Base-by-base conservation (phyloP, 495 filamentous ascomycete species). In the Aspergillus nidulans region DNA sequence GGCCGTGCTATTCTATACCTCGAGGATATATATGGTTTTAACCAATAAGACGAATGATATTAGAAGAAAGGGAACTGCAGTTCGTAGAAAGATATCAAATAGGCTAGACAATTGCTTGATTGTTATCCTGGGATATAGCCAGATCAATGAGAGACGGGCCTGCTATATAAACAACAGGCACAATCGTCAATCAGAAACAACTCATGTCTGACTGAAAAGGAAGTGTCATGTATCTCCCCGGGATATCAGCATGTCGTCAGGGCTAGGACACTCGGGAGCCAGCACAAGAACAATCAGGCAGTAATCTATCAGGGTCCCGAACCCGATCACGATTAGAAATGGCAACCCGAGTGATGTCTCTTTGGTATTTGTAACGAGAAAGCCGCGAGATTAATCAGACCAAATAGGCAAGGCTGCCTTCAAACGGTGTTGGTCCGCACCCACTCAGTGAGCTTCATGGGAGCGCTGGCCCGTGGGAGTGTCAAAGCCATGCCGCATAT, bases 141-240 rank as follows among this genome's bases (percentile, higher is more conserved):
- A 10, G 19, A 38, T 39, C 20, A 38, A 39, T 4, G 32, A 49
- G 39, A 32, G 36, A 23, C n/a, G 13, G n/a, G 26, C 32, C 47
- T 49, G 30, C 47, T 56, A 56, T 56, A 49, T 56, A 49, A 38
- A 16, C 45, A 28, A 49, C 19, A 39, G 32, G 5, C 47, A 49
- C 32, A 39, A 49, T 15, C 32, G 39, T 25, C 20, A 49, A 10
- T 49, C 15, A 13, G 30, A 19, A 16, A 49, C 36, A 32, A 39
- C 39, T 24, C 47, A 49, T 20, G n/a, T 49, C 47, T 39, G 47
- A 49, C 47, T 3, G 47, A 47, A 49, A 49, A 49, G 24, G 40
- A 45, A 56, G 15, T 34, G 53, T 49, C 34, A 56, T 56, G 44
- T 56, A 56, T 56, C 53, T 56, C 53, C 53, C 46, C 45, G 53